Conservation (phyloP, 169 alveolate species). For the Miamiensis avidus region DNA sequence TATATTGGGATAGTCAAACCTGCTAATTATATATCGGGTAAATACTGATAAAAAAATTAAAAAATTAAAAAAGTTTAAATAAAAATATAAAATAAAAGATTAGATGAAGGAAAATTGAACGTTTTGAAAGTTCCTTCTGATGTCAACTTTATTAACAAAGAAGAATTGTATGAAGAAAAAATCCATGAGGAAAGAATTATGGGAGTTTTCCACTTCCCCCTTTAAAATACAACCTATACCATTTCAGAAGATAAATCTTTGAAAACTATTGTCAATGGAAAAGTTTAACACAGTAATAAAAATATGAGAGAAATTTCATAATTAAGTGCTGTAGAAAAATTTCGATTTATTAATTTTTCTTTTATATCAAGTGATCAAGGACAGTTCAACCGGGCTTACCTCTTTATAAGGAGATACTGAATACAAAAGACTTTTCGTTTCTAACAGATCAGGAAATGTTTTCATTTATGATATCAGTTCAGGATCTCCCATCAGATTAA, state of each 20-base stretch:
- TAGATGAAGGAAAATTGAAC: conserved; percentile 46
- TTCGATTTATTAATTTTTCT: background rate
- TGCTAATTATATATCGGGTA: conserved; percentile 32
- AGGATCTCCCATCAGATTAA: conserved; percentile 21
- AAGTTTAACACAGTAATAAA: conserved; percentile 19
- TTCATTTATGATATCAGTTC: conserved; percentile 37
- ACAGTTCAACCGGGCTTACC: conserved; percentile 35
- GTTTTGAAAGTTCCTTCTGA: conserved; percentile 30
- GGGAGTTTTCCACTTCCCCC: conserved; percentile 41
- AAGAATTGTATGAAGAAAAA: conserved; percentile 25
- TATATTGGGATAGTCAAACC: conserved; percentile 45
- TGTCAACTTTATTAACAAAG: conserved; percentile 9
- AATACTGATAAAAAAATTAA: background rate
- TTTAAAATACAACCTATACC: conserved; percentile 29
- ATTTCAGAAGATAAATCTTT: conserved; percentile 42
- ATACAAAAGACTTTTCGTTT: conserved; percentile 42
- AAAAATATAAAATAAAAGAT: background rate
- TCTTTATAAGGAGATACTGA: conserved; percentile 47
- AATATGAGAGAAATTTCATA: conserved; percentile 12
- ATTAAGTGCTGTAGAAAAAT: conserved; percentile 15
- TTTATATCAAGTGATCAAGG: conserved; percentile 7
- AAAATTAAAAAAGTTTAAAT: background rate
- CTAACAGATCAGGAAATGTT: conserved; percentile 40
- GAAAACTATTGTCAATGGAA: conserved; percentile 12
- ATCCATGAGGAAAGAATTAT: conserved; percentile 48